Conservation (phyloP, 257 asterid genomes). For the Jacaranda mimosifolia region DNA sequence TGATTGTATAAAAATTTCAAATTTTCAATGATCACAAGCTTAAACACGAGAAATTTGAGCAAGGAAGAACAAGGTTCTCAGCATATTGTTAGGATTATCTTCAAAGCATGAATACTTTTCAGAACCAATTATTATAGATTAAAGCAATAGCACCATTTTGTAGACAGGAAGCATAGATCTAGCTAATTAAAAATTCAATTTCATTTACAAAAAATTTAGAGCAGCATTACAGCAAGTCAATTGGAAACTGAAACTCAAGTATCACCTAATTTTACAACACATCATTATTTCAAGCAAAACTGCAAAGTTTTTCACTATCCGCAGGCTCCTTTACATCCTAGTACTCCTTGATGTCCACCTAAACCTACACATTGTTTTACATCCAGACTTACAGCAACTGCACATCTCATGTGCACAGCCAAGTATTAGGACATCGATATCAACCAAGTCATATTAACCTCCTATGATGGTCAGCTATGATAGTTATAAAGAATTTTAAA, state of each 20-base stretch:
- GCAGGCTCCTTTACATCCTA: slow-evolving; percentile 57
- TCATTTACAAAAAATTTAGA: neutral
- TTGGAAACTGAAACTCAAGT: neutral
- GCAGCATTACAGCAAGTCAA: neutral
- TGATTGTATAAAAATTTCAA: neutral
- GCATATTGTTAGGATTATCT: neutral
- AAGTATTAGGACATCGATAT: slow-evolving; percentile 66
- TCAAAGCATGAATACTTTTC: neutral
- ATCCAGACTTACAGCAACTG: slow-evolving; percentile 74
- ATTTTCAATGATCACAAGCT: neutral
- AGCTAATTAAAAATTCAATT: neutral
- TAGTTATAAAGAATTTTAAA: neutral
- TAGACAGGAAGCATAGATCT: neutral
- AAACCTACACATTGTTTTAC: slow-evolving; percentile 54
- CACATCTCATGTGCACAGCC: slow-evolving; percentile 62
- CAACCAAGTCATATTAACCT: neutral
- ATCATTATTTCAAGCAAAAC: neutral
- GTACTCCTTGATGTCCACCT: slow-evolving; percentile 62
- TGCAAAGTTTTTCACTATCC: slow-evolving; percentile 37
- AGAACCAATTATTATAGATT: neutral
- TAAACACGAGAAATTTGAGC: slow-evolving; percentile 1
- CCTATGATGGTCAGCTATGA: neutral
- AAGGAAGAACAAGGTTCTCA: neutral
- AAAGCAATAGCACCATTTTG: neutral
- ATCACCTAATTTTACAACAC: neutral